Conservation (phyloP, 2,329 filamentous ascomycete species). For the Cercospora canescens region DNA sequence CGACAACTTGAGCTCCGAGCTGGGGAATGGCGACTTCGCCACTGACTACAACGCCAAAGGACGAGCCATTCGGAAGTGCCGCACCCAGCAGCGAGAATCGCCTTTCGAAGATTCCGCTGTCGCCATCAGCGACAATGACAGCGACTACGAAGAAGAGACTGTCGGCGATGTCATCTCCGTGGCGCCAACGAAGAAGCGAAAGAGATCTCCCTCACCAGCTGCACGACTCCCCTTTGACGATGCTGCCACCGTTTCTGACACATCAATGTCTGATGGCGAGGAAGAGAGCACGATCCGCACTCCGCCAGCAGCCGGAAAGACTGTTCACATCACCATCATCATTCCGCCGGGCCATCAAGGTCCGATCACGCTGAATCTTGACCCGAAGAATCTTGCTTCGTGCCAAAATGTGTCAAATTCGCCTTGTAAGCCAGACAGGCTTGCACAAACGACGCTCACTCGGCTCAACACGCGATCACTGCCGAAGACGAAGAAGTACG, state of each 20-base stretch:
- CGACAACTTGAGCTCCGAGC: conserved; percentile 27
- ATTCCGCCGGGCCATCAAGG: conserved; percentile 47
- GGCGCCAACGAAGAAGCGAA: conserved; percentile 32
- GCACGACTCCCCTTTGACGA: conserved; percentile 23
- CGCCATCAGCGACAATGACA: conserved; percentile 38
- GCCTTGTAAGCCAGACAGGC: conserved; percentile 12
- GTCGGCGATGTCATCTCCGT: conserved; percentile 33
- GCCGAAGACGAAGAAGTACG: conserved; percentile 20
- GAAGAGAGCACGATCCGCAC: background rate
- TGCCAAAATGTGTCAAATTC: background rate
- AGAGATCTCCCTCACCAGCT: conserved; percentile 31
- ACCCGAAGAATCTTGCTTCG: conserved; percentile 27
- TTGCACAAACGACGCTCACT: conserved; percentile 19
- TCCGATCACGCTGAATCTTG: conserved; percentile 46
- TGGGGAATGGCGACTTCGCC: conserved; percentile 29
- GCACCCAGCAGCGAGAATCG: conserved; percentile 36
- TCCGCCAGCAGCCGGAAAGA: conserved; percentile 10
- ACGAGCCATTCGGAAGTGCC: conserved; percentile 43
- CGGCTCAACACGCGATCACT: conserved; percentile 23
- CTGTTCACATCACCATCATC: conserved; percentile 47
- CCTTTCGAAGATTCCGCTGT: conserved; percentile 44
- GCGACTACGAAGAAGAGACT: conserved; percentile 36
- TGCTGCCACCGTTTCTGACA: conserved; percentile 20
- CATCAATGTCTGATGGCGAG: conserved; percentile 15
- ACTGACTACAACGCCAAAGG: conserved; percentile 44